Evolutionary conservation across 2,329 filamentous ascomycete genomes (phyloP).

Genomic region (Aspergillus cejpii): DNA sequence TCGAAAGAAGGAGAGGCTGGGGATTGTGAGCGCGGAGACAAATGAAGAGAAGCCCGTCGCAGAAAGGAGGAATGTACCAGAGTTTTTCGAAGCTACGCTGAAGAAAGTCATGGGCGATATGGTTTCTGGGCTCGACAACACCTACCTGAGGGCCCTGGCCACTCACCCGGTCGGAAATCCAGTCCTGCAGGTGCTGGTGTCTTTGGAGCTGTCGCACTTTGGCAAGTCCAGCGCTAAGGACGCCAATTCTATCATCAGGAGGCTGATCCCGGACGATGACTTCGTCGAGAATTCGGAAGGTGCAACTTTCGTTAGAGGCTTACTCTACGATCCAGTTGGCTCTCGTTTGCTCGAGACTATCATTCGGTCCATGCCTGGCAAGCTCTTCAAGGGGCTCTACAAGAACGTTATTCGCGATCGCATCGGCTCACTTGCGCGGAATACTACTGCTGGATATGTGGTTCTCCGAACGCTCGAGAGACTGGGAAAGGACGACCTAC

Average conservation of each 20-base stretch:
- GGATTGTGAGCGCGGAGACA: conserved; percentile 49
- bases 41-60: conserved; percentile 45
- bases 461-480: conserved; percentile 76
- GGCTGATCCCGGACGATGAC: conserved; percentile 72
- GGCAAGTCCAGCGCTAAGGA: conserved; percentile 61
- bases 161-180: conserved; percentile 89
- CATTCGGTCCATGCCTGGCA: conserved; percentile 71
- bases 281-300: conserved; percentile 66
- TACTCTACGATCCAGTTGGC: conserved; percentile 85
- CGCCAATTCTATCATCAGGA: conserved; percentile 62
- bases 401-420: conserved; percentile 70
- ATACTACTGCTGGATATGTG: conserved; percentile 84
- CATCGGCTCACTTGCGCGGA: conserved; percentile 73
- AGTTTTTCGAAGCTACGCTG: conserved; percentile 67
- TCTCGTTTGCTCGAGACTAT: conserved; percentile 86
- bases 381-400: conserved; percentile 84
- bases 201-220: conserved; percentile 72
- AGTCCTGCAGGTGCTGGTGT: conserved; percentile 80
- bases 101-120: conserved; percentile 77
- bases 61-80: conserved; percentile 58
- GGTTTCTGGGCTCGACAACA: conserved; percentile 66
- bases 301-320: conserved; percentile 72
- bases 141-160: conserved; percentile 73
- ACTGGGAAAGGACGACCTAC: conserved; percentile 77
- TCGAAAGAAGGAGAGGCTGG: conserved; percentile 82